These are phyloP conservation scores for Mycena leptocephala DNA, from an alignment of 768 basidiomycete species.

Conservation along the genomic window DNA sequence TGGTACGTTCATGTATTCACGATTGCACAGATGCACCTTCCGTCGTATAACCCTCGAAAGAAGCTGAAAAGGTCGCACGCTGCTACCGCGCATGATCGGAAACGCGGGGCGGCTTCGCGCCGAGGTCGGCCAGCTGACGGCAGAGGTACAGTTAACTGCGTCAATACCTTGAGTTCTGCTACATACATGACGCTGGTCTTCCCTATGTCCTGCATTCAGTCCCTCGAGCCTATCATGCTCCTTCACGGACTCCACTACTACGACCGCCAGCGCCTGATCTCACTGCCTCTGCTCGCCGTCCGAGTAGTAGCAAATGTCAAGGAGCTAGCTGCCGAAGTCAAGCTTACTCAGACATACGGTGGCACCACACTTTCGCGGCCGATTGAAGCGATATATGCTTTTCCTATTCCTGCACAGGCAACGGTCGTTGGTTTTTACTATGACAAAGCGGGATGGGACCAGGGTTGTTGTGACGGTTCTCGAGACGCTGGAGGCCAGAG, in stretches of 20 bases:
- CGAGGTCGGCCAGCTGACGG: too few relatives aligned
- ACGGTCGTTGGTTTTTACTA: constrained; percentile 18
- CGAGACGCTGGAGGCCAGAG: constrained; percentile 33
- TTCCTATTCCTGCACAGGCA: constrained; percentile 33
- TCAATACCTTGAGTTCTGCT: too few relatives aligned
- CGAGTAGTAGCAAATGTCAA: constrained; percentile 28
- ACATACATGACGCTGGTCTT: too few relatives aligned
- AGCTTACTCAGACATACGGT: constrained; percentile 31
- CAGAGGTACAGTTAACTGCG: too few relatives aligned
- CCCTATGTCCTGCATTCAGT: too few relatives aligned
- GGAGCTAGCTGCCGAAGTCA: constrained; percentile 35
- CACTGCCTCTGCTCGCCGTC: constrained; percentile 27
- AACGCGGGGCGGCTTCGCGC: too few relatives aligned
- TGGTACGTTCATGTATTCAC: too few relatives aligned
- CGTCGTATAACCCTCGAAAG: too few relatives aligned
- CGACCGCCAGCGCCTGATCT: not conserved
- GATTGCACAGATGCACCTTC: too few relatives aligned
- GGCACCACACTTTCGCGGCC: constrained; percentile 22
- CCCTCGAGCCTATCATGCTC: too few relatives aligned
- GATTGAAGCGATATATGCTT: constrained; percentile 32
- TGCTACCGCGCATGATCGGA: too few relatives aligned
- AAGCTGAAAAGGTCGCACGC: too few relatives aligned
- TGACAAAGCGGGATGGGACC: constrained; percentile 34
- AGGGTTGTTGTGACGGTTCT: constrained; percentile 28
- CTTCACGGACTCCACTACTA: constrained; percentile 14